Base-by-base conservation (phyloP, 192 early-diverging fungal genomes). In the Coemansia sp. region DNA sequence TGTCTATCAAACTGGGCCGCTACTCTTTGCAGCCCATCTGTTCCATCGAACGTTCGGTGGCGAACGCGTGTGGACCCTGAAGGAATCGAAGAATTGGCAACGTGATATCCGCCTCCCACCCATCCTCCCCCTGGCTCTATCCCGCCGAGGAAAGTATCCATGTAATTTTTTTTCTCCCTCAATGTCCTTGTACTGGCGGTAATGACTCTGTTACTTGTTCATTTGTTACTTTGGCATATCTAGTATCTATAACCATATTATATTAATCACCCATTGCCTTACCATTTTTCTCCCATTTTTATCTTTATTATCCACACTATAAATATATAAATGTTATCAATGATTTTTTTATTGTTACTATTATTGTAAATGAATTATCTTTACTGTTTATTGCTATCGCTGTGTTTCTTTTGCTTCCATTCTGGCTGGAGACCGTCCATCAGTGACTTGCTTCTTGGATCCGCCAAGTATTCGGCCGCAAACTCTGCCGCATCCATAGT, bases 31-130 rank as follows among this genome's bases (percentile, higher is more conserved):
- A 63, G 46, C 19, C 72, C 72, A 0, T 25, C 45, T 17, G 25
- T 52, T 8, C 72, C 72, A 1, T 47, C 72, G 5, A 75, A 59
- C 18, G 53, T 75, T 17, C 48, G 53, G 45, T 75, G 72, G 72
- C 47, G 60, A 18, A 44, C 60, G 1, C 60, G 65, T n/a, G 66
- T 75, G 7, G 72, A 75, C 41, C 72, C 72, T 0, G 70, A 73
- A 36, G 70, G 70, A 8, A 73, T 73, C 30, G 70, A 73, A 53
- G 70, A 73, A 36, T 60, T 73, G 50, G 34, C 65, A 9, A 59
- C n/a, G n/a, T n/a, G n/a, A n/a, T n/a, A n/a, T n/a, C n/a, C n/a
- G n/a, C n/a, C n/a, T n/a, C n/a, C n/a, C n/a, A n/a, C n/a, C n/a
- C n/a, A n/a, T n/a, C n/a, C n/a, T n/a, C n/a, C n/a, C n/a, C n/a